A percentile compares a stretch with the other conserved stretches of the same genome.
phyloP scores from a whole-genome alignment of 768 basidiomycete species.

The Lentinula raphanica region DNA sequence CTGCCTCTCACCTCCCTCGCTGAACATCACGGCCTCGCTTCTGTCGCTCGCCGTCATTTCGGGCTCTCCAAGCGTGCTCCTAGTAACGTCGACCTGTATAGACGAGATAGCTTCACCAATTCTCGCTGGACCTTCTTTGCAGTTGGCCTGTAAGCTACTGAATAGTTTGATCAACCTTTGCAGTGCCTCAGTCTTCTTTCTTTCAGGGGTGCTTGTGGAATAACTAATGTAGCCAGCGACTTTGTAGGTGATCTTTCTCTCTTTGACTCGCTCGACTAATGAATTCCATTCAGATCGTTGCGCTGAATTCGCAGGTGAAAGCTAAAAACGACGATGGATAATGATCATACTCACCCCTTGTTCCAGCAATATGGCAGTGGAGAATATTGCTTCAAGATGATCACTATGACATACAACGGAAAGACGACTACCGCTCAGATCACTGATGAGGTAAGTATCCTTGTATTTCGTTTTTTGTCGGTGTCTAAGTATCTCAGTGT shows the following conservation, averaged over 20 bases:
- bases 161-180: background rate
- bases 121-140: slow-evolving; percentile 7
- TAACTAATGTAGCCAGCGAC: background rate
- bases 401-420: slow-evolving; percentile 59
- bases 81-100: background rate
- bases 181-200: background rate
- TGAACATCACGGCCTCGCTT: background rate
- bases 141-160: background rate
- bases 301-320: slow-evolving; percentile 1
- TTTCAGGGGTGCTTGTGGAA: slow-evolving; percentile 5
- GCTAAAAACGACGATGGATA: background rate
- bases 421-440: slow-evolving; percentile 54
- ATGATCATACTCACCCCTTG: slow-evolving; percentile 4
- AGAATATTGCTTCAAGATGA: slow-evolving; percentile 50
- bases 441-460: slow-evolving; percentile 48
- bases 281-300: background rate
- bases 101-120: background rate
- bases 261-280: background rate
- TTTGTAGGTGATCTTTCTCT: background rate
- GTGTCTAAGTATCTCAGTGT: too few relatives aligned
- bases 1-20: slow-evolving; percentile 3
- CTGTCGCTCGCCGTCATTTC: background rate
- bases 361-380: slow-evolving; percentile 50
- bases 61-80: slow-evolving; percentile 4
- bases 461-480: slow-evolving; percentile 3